These are phyloP conservation scores for Hypoxylon sp. DNA, from an alignment of 2,329 filamentous ascomycete genomes.

Conservation along the genomic window DNA sequence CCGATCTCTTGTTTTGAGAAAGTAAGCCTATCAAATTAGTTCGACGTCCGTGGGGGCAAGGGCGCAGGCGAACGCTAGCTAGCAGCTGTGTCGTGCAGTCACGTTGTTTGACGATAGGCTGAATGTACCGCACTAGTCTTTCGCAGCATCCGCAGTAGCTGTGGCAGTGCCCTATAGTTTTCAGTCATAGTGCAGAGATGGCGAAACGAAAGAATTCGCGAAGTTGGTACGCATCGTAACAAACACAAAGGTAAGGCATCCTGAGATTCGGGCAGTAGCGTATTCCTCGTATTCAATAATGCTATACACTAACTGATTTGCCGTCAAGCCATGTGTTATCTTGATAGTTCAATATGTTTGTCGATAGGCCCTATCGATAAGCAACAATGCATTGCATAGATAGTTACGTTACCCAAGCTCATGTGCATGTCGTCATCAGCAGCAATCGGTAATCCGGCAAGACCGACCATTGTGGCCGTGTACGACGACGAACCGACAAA, in stretches of 20 bases:
- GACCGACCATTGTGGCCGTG: not conserved
- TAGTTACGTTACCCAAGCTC: not conserved
- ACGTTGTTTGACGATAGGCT: not conserved
- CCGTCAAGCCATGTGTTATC: too few relatives aligned
- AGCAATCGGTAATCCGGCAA: not conserved
- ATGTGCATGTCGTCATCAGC: constrained; percentile 16
- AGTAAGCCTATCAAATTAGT: too few relatives aligned
- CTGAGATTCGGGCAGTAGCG: not conserved
- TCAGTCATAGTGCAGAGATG: not conserved
- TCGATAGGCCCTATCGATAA: constrained; percentile 8
- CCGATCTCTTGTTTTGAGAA: not conserved
- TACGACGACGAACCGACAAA: constrained; percentile 2
- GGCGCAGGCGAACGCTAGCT: not conserved
- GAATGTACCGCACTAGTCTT: not conserved
- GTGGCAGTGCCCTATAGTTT: not conserved
- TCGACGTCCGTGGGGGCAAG: too few relatives aligned
- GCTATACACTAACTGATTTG: too few relatives aligned
- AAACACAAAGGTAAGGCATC: not conserved
- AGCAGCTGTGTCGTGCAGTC: not conserved
- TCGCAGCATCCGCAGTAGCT: not conserved
- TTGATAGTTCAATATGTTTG: too few relatives aligned
- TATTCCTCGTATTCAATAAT: too few relatives aligned
- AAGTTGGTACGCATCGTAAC: constrained; percentile 4
- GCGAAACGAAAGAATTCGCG: constrained; percentile 12
- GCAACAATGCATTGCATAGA: not conserved